Conservation (phyloP, 2,329 filamentous ascomycete genomes). For the Alternaria metachromatica region DNA sequence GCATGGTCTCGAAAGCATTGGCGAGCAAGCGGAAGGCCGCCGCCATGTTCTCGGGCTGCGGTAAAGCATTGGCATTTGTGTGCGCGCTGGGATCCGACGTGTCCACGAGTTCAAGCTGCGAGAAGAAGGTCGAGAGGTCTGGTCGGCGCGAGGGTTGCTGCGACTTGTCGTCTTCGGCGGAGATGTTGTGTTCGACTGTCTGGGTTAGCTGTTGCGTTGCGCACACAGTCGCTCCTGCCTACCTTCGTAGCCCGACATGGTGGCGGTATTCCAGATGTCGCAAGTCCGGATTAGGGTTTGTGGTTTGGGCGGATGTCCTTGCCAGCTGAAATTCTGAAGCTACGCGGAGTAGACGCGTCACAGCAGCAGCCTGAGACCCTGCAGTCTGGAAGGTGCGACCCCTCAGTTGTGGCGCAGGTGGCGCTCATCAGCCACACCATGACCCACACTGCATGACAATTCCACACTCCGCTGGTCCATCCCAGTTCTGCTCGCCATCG, state of each 20-base stretch:
- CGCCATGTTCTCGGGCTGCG: constrained; percentile 66
- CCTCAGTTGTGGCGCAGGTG: constrained; percentile 11
- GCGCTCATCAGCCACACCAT: not conserved
- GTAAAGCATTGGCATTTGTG: constrained; percentile 64
- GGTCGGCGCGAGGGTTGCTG: constrained; percentile 60
- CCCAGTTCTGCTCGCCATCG: not conserved
- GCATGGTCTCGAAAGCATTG: constrained; percentile 67
- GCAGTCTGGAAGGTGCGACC: constrained; percentile 1
- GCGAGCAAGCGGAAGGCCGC: constrained; percentile 66
- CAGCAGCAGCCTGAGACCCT: constrained; percentile 12
- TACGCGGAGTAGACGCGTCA: constrained; percentile 17
- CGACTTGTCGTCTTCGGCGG: constrained; percentile 44
- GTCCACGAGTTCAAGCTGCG: constrained; percentile 64
- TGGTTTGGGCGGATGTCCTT: constrained; percentile 1
- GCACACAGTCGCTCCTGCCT: constrained; percentile 13
- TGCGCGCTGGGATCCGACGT: constrained; percentile 59
- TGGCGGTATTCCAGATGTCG: constrained; percentile 15
- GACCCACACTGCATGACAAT: not conserved
- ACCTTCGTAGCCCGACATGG: constrained; percentile 58
- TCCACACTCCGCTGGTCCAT: not conserved
- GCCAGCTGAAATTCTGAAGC: constrained; percentile 17
- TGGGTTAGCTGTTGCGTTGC: constrained; percentile 22
- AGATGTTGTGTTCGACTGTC: constrained; percentile 59
- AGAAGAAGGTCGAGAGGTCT: constrained; percentile 71
- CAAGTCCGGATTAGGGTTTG: constrained; percentile 15